A percentile compares a stretch with the other conserved stretches of the same genome.
Conservation (phyloP, 139 green algal species). For the Zygnema circumcarinatum region DNA sequence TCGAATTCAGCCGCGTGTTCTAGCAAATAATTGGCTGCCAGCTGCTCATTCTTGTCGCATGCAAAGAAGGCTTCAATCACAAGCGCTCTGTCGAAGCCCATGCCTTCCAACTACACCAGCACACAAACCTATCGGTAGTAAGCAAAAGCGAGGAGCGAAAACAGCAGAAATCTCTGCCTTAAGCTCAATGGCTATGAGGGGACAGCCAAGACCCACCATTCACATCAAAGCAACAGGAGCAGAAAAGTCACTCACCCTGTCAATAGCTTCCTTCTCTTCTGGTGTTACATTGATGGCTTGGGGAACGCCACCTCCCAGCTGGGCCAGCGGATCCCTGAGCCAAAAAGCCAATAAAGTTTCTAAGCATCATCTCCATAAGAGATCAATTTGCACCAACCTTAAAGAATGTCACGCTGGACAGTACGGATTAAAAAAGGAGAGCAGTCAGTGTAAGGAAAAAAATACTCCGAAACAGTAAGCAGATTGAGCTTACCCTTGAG, state of each 20-base stretch:
- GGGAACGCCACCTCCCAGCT: slow-evolving; percentile 20
- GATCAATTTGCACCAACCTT: neutral
- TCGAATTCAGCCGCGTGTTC: slow-evolving; percentile 69
- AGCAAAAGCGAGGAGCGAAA: neutral
- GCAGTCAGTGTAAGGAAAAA: neutral
- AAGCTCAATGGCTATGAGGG: too few relatives aligned
- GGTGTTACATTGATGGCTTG: slow-evolving; percentile 49
- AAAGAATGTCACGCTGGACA: neutral
- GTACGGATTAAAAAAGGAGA: neutral
- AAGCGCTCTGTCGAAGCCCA: slow-evolving; percentile 86
- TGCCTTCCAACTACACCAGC: slow-evolving; percentile 72
- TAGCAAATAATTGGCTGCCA: slow-evolving; percentile 97
- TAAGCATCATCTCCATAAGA: neutral
- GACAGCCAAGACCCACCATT: neutral
- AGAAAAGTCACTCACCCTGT: slow-evolving; percentile 24
- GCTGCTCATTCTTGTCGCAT: slow-evolving; percentile 94
- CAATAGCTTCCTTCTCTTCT: slow-evolving; percentile 59
- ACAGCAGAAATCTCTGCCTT: neutral
- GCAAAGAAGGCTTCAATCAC: slow-evolving; percentile 92
- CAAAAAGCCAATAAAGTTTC: neutral
- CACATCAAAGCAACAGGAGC: neutral
- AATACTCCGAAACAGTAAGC: neutral
- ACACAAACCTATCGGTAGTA: slow-evolving; percentile 6
- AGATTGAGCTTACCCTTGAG: neutral
- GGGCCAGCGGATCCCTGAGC: slow-evolving; percentile 39